Conservation (phyloP, 208 protist species). For the Acanthamoeba culbertsoni region DNA sequence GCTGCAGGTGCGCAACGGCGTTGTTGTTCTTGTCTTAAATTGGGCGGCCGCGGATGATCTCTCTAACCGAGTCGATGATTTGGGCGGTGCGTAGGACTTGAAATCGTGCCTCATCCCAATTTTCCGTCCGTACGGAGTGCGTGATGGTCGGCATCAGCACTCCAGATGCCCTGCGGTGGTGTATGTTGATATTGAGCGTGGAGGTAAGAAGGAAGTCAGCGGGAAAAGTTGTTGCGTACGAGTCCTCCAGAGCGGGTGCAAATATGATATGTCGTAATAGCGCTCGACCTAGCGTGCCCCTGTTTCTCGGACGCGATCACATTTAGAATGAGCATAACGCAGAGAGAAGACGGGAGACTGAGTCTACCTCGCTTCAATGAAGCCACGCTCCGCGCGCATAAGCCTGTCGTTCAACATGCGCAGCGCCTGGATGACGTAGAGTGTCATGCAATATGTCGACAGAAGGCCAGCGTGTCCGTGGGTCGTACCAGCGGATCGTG, state of each 20-base stretch:
- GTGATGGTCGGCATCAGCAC: slow-evolving; percentile 22
- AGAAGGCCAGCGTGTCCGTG: neutral
- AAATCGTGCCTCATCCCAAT: slow-evolving; percentile 18
- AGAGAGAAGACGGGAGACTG: neutral
- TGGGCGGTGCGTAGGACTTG: slow-evolving; percentile 32
- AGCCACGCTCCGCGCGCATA: slow-evolving; percentile 16
- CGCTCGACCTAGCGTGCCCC: neutral
- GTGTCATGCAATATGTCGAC: too few species aligned
- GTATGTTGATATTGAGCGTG: neutral
- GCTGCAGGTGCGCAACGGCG: too few species aligned
- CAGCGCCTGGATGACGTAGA: neutral
- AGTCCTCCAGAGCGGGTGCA: neutral
- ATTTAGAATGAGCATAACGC: neutral
- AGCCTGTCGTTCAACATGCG: slow-evolving; percentile 35
- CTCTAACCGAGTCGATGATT: neutral
- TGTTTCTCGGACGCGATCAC: neutral
- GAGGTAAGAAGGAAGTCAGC: neutral
- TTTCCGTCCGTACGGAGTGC: neutral
- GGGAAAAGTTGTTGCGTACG: neutral
- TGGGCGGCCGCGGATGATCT: neutral
- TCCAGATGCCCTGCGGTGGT: neutral
- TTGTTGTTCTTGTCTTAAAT: neutral
- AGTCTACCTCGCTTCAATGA: neutral
- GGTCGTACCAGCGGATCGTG: neutral
- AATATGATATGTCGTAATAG: slow-evolving; percentile 9